These are phyloP conservation scores for Penicillium coprophilum DNA, from an alignment of 495 filamentous ascomycete genomes.

Conservation along the genomic window DNA sequence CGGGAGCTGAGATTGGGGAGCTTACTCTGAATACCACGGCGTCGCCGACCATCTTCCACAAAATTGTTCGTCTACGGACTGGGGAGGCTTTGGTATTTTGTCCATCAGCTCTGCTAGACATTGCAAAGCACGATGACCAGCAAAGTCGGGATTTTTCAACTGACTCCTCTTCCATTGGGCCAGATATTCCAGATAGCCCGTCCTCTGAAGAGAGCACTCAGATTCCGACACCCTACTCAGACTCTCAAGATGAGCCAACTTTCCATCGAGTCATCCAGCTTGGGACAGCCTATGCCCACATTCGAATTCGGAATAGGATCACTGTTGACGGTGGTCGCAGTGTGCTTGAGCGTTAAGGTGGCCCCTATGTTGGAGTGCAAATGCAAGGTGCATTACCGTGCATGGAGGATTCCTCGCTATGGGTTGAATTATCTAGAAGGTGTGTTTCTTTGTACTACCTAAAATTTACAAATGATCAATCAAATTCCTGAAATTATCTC, in stretches of 20 bases:
- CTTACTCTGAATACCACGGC: constrained; percentile 7
- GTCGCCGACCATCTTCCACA: constrained; percentile 45
- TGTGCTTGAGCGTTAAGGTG: neutral
- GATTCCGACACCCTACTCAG: neutral
- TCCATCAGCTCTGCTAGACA: constrained; percentile 29
- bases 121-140: neutral
- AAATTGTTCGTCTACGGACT: constrained; percentile 55
- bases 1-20: constrained; percentile 29
- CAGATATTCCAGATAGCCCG: neutral
- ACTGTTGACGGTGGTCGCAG: constrained; percentile 27
- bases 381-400: neutral
- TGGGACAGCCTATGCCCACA: constrained; percentile 14
- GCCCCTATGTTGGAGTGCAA: neutral
- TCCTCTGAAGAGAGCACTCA: neutral
- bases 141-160: neutral
- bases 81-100: constrained; percentile 66
- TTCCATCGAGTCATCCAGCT: constrained; percentile 9
- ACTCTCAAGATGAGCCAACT: neutral
- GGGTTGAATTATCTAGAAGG: neutral
- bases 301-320: constrained; percentile 23
- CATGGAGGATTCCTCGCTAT: neutral
- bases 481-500: neutral
- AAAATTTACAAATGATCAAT: neutral
- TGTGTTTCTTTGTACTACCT: neutral
- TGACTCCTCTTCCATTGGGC: neutral